These are phyloP conservation scores for Didymella lethalis DNA, from an alignment of 2,329 filamentous ascomycete genomes.

Conservation along the genomic window DNA sequence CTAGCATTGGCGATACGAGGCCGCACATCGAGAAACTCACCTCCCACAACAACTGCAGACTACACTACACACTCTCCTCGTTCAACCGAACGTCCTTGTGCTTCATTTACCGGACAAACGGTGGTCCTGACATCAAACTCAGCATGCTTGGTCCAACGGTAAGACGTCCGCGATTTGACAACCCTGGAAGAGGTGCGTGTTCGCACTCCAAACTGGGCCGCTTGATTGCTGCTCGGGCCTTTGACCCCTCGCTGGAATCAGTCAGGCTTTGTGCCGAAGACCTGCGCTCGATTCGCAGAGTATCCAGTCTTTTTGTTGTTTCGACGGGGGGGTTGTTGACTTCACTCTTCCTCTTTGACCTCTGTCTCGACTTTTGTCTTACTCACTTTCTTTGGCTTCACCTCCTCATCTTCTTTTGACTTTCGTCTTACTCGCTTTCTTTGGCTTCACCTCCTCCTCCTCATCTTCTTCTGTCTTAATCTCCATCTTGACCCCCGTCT, in stretches of 20 bases:
- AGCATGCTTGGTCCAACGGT: too few species aligned
- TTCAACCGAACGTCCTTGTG: too few species aligned
- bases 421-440: background rate
- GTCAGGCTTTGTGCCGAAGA: background rate
- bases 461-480: conserved; percentile 7
- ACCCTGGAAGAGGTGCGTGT: background rate
- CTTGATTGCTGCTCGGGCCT: background rate
- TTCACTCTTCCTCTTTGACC: background rate
- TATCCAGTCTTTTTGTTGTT: background rate
- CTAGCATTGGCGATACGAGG: too few species aligned
- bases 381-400: too few species aligned
- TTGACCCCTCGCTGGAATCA: background rate
- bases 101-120: too few species aligned
- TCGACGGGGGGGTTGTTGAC: background rate
- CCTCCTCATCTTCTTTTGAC: too few species aligned
- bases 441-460: background rate
- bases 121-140: too few species aligned
- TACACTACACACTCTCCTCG: too few species aligned
- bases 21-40: too few species aligned
- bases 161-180: too few species aligned
- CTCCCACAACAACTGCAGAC: too few species aligned
- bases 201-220: background rate
- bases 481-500: conserved; percentile 5
- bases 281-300: background rate
- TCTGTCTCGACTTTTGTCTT: too few species aligned